Base-by-base conservation (phyloP, 768 basidiomycete genomes). In the Amanita jacksonii region DNA sequence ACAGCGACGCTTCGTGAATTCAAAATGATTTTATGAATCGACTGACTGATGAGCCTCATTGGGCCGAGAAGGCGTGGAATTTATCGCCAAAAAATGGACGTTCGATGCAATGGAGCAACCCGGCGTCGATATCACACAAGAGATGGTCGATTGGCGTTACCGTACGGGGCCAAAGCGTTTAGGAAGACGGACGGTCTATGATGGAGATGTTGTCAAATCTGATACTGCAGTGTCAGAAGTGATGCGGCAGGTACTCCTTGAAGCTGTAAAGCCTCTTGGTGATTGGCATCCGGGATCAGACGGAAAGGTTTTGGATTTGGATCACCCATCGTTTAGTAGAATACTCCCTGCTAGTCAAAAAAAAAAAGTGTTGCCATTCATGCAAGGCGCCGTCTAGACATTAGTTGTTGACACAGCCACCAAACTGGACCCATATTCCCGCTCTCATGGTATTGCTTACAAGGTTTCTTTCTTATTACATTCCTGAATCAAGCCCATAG, bases 21-120 rank as follows among this genome's bases (percentile, higher is more conserved):
- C 9, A 48, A 41, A 1, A 57, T 57, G 58, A 24, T 57, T 42
- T 57, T 42, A 59, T 61, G 54, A 56, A 58, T 37, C 16, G 38
- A 15, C 41, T 58, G 31, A 59, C 60, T 22, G 60, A 61, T 38
- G 54, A 55, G 41, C 45, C 38, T 0, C 47, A 54, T n/a, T 61
- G 60, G 58, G 43, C 54, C 36, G 40, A 35, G 9, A 58, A 58
- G 47, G 55, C 54, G 45, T 51, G 55, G 38, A 38, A 15, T 18
- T 46, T 28, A 34, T 40, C 24, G 2, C 28, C 22, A 8, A n/a
- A 1, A 45, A 30, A 12, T 45, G 43, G 43, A 38, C 37, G n/a
- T 8, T 19, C 1, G 36, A 45, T 8, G 23, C 20, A 4, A 16
- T 46, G 7, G 4, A 46, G 24, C 33, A 19, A 1, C 22, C 22